phyloP scores from a whole-genome alignment of 140 eudicot genomes.

The Bidens hawaiensis region DNA sequence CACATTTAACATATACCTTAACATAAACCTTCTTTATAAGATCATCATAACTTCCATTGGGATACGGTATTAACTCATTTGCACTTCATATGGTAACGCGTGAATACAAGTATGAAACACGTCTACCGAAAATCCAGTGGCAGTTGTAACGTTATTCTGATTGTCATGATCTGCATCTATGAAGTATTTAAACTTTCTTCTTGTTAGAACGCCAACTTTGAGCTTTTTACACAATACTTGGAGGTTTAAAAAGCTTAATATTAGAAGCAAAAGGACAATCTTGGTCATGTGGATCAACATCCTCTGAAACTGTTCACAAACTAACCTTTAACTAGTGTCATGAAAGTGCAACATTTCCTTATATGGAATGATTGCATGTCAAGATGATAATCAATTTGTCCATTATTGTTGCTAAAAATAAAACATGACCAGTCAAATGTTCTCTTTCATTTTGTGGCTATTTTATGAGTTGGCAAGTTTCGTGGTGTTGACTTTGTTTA shows the following conservation, averaged over 20 bases:
- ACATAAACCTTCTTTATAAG: slow-evolving; percentile 24
- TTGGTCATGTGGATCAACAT: neutral
- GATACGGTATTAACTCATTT: slow-evolving; percentile 22
- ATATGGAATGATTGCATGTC: neutral
- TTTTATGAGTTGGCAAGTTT: neutral
- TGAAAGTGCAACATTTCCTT: neutral
- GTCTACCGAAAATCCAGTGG: slow-evolving; percentile 29
- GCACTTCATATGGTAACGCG: slow-evolving; percentile 26
- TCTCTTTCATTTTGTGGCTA: neutral
- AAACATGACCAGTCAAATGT: neutral
- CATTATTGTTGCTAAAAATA: neutral
- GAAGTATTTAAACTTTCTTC: slow-evolving; percentile 21
- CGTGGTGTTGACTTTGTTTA: neutral
- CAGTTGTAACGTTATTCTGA: slow-evolving; percentile 19
- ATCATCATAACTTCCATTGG: slow-evolving; percentile 22
- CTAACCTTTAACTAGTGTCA: neutral
- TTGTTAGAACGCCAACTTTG: slow-evolving; percentile 22
- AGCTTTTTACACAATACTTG: slow-evolving; percentile 2
- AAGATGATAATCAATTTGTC: neutral
- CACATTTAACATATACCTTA: slow-evolving; percentile 24
- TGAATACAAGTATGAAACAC: slow-evolving; percentile 30
- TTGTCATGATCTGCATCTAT: slow-evolving; percentile 4
- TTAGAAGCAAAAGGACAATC: neutral
- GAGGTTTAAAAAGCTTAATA: neutral
- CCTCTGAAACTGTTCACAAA: neutral